Evolutionary conservation across 139 green algal species (phyloP), one percentile per base, ranked within the genome.

Genomic region (Haematococcus sp.): DNA sequence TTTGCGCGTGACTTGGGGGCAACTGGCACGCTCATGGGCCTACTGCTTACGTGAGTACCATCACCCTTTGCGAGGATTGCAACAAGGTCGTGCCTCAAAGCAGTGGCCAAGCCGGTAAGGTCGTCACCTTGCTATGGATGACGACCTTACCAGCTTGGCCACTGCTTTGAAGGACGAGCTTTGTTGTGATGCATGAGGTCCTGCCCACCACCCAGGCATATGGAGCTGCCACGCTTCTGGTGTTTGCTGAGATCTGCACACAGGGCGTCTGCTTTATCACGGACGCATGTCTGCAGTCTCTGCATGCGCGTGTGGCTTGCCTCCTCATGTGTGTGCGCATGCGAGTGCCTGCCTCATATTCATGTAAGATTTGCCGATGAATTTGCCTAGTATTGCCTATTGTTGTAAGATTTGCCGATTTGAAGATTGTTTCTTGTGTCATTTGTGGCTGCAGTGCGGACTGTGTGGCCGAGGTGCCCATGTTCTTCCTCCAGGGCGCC

Each of bases 1-100:
- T 65, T 65, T 65, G 58, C 58, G 11, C 23, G 58, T 9, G 58
- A 65, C 58, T 11, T 65, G 28, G 58, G 58, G 3, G 58, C 58
- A 33, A 3, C 25, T 22, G n/a, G n/a, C 25, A 35, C 58, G 15
- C 58, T 65, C 30, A 28, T 65, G n/a, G 58, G 58, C 33, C 25
- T 65, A 9, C 58, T 65, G 58, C 58, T 65, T 9, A 65, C 30
- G 58, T 65, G 23, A 22, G 58, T 65, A 4, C 22, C 46, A 17
- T 17, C 15, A 17, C 17, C 15, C 15, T 23, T 55, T 55, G 15
- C 15, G 15, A 17, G 15, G 17, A 23, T 55, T 28, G 11, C 54
- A 61, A 23, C 27, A 15, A 32, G 16, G 22, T 61, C 13, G 4
- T 28, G 54, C 16, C 16, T 61, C 11, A 61, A 9, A 28, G 54